Conservation (phyloP, 2,329 filamentous ascomycete species). For the Colletotrichum tabaci region DNA sequence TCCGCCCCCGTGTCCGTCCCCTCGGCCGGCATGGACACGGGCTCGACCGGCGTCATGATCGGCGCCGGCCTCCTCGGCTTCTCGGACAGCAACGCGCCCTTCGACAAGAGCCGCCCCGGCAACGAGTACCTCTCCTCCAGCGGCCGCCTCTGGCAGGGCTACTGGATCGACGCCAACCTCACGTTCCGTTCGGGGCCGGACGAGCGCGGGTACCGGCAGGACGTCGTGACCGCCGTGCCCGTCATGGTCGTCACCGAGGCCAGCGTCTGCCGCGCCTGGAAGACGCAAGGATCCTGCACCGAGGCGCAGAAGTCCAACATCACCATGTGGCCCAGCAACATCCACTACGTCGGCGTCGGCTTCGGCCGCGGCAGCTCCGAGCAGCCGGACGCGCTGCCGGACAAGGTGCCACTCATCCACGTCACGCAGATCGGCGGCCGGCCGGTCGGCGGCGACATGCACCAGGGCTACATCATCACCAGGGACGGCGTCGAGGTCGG, state of each 20-base stretch:
- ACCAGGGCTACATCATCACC: constrained; percentile 23
- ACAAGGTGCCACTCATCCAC: constrained; percentile 7
- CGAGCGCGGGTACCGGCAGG: not conserved
- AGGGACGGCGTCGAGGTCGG: constrained; percentile 4
- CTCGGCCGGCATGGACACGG: constrained; percentile 28
- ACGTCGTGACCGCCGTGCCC: not conserved
- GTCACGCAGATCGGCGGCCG: not conserved
- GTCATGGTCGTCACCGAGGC: constrained; percentile 16
- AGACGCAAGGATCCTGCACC: not conserved
- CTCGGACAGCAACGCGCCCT: not conserved
- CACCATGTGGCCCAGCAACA: constrained; percentile 5
- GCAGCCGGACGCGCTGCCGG: not conserved
- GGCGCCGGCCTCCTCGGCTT: constrained; percentile 15
- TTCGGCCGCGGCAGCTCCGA: constrained; percentile 14
- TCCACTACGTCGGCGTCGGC: constrained; percentile 26
- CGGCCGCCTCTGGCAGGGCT: constrained; percentile 9
- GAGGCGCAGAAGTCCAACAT: constrained; percentile 16
- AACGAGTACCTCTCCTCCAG: constrained; percentile 25
- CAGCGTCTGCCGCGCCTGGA: constrained; percentile 4
- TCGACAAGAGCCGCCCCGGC: constrained; percentile 10
- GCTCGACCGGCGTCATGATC: constrained; percentile 17
- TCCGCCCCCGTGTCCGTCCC: not conserved
- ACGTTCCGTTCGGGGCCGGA: not conserved
- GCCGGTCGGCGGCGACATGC: not conserved
- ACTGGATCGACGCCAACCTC: constrained; percentile 13